Evolutionary conservation across 352 stramenopile species (phyloP), one percentile per base, ranked within the genome.

Genomic region (Pythium aristosporum): DNA sequence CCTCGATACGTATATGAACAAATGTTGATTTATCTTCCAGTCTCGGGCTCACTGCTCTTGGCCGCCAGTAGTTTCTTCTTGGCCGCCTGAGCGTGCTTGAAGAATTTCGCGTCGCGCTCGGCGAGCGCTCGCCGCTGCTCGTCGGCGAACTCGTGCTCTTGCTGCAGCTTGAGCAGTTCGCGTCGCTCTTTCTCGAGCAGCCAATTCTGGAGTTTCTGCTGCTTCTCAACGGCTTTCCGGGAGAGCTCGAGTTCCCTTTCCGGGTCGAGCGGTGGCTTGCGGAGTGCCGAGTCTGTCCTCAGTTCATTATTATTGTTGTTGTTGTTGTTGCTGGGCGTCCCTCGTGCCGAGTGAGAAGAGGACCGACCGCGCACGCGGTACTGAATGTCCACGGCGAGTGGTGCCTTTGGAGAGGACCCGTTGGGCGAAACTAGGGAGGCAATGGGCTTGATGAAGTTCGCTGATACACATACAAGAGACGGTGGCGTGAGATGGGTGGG

Each of bases 201-300:
- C 89, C 89, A 97, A 36, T 85, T 91, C 51, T 96, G 87, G 28
- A 97, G 65, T 49, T 96, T 96, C 3, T 86, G 82, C 56, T 97
- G 87, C 73, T 96, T 96, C 61, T 93, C 87, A 59, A 96, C 94
- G 16, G 87, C 87, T 47, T 94, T 91, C 21, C 82, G 82, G 6
- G 80, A 85, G 12, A 76, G 46, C 54, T 88, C 80, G 18, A 92
- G 68, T 60, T 90, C 77, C 51, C 82, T 87, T 60, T 92, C 75
- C 23, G 80, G 66, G 32, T 82, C 79, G 48, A 86, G 46, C 0
- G 43, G 34, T 21, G 64, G 67, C 43, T 65, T 68, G 18, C 41
- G 18, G 3, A 23, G 7, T 2, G 54, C 48, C 5, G 54, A 32
- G 39, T 72, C 66, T 0, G 16, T 32, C 2, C 54, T 53, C 28